Base-by-base conservation (phyloP, 2,329 filamentous ascomycete genomes). In the Dactylellina leptospora region DNA sequence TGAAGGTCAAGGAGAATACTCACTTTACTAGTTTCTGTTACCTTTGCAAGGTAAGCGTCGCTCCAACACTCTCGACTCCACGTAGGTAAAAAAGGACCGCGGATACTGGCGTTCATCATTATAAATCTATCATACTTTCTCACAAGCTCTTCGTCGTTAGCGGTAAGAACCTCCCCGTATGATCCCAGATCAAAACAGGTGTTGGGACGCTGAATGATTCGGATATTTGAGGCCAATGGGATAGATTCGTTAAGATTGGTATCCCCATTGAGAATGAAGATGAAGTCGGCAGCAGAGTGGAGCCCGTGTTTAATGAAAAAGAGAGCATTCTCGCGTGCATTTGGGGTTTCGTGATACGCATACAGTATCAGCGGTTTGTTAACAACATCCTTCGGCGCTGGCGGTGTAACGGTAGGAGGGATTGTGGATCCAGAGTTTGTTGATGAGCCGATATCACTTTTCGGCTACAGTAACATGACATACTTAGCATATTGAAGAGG, bases 231-330 rank as follows among this genome's bases (percentile, higher is more conserved):
- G 74, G 44, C 30, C 3, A 11, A n/a, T 0, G 80, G 79, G 50
- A 81, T 76, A 0, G 77, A 47, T 1, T 51, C 25, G 38, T 66
- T 59, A 1, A 73, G 75, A 47, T 77, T 75, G 28, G 77, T 78
- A 45, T 77, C 74, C 30, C 80, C 80, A 51, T 81, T 80, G 47
- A 81, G 74, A 61, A 81, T 79, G 74, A 81, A 81, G 69, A 81
- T 74, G 73, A 81, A 81, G 75, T 81, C 80, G 48, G 80, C 80
- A 0, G 74, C 77, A 27, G 66, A 76, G 73, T 81, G 79, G 1
- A 81, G 74, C 25, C 79, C 80, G 51, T 81, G 77, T 28, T 75
- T 59, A 9, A 81, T 61, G 74, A 81, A 81, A 74, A 78, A 81
- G 10, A 75, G 44, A 22, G 81, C 72, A 76, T 81, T 81, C 40